Evolutionary conservation across 441 rosid species (phyloP).

Genomic region (Corymbia calophylla): DNA sequence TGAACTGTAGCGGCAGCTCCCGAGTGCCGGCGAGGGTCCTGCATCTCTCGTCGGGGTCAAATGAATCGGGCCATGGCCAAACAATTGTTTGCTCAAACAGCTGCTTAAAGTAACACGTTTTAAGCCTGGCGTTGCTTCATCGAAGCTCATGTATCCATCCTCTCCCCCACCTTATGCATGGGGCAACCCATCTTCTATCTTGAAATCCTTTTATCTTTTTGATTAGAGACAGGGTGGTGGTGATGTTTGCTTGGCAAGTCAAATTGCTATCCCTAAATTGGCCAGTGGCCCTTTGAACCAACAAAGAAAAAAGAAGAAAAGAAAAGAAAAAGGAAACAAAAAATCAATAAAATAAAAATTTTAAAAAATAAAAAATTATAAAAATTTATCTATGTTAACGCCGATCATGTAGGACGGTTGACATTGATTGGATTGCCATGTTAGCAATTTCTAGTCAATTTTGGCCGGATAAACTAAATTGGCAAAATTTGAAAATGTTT

Average conservation of each 20-base stretch:
- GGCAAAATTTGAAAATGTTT: too few species aligned
- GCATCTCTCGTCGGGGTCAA: background rate
- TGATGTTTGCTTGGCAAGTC: background rate
- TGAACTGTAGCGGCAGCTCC: background rate
- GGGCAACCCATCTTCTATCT: background rate
- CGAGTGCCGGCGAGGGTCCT: background rate
- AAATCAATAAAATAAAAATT: too few species aligned
- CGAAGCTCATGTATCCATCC: background rate
- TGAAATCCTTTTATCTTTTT: background rate
- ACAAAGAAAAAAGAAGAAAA: too few species aligned
- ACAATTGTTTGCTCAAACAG: background rate
- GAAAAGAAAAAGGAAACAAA: too few species aligned
- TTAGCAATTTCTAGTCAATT: background rate
- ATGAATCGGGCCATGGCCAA: background rate
- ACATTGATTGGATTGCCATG: background rate
- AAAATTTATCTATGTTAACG: too few species aligned
- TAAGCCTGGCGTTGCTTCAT: background rate
- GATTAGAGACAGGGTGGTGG: fast-evolving
- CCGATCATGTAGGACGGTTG: fast-evolving
- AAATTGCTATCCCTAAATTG: background rate
- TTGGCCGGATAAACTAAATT: fast-evolving
- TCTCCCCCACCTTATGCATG: too few species aligned
- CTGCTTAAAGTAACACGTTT: background rate
- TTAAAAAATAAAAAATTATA: too few species aligned
- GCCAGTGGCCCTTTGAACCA: background rate